A percentile compares a stretch with the other conserved stretches of the same genome.
Conservation (phyloP, 2,329 filamentous ascomycete genomes). For the Paecilomyces variotii region DNA sequence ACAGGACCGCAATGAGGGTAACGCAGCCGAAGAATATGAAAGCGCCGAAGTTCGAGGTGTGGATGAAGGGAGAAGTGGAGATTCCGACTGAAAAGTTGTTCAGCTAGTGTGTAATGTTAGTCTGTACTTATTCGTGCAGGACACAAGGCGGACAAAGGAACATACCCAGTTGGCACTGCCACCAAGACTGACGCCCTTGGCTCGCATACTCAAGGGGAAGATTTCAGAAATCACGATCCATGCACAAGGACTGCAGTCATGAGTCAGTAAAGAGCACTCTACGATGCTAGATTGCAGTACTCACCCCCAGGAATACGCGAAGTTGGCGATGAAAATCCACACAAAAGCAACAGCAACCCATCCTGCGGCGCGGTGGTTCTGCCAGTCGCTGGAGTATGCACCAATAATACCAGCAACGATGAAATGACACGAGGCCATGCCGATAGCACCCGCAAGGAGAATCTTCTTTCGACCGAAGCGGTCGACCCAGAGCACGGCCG, state of each 20-base stretch:
- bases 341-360: slow-evolving; percentile 56
- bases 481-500: slow-evolving; percentile 34
- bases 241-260: slow-evolving; percentile 45
- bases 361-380: slow-evolving; percentile 50
- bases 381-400: slow-evolving; percentile 53
- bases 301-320: slow-evolving; percentile 61
- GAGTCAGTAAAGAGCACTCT: neutral
- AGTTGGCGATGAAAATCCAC: slow-evolving; percentile 68
- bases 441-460: slow-evolving; percentile 49
- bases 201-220: slow-evolving; percentile 61
- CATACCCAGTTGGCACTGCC: slow-evolving; percentile 28
- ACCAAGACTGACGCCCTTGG: slow-evolving; percentile 43
- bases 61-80: slow-evolving; percentile 61
- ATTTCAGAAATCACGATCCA: slow-evolving; percentile 71
- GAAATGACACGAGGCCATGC: slow-evolving; percentile 63
- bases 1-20: slow-evolving; percentile 18
- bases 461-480: slow-evolving; percentile 33
- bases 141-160: neutral
- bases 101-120: slow-evolving; percentile 31
- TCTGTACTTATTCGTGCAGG: neutral
- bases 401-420: slow-evolving; percentile 64
- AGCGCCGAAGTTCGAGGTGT: slow-evolving; percentile 57
- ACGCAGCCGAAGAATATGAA: slow-evolving; percentile 62
- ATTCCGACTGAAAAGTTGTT: slow-evolving; percentile 58
- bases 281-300: neutral